Conservation (phyloP, 179 eudicot genomes). For the Patellifolia procumbens region DNA sequence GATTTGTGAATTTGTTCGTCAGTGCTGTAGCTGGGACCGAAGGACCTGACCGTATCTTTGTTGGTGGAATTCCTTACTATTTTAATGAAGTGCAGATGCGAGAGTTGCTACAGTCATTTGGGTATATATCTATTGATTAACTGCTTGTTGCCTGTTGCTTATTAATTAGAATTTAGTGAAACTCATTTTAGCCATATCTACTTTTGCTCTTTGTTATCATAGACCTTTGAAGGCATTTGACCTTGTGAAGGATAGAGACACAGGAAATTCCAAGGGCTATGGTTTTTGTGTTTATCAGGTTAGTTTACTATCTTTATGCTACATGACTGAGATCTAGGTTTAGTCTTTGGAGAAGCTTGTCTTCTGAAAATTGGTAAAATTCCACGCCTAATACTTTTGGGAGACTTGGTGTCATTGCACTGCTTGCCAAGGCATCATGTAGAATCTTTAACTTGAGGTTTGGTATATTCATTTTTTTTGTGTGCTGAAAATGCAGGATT, state of each 20-base stretch:
- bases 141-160: not conserved
- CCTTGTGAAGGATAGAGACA: constrained; percentile 86
- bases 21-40: constrained; percentile 71
- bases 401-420: not conserved
- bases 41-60: constrained; percentile 80
- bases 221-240: constrained; percentile 80
- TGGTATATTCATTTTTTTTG: too few relatives aligned
- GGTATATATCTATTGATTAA: constrained; percentile 40
- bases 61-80: constrained; percentile 86
- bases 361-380: not conserved
- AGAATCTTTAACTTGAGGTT: not conserved
- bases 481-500: constrained; percentile 48
- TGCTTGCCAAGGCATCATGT: not conserved
- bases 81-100: constrained; percentile 76
- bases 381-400: not conserved
- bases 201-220: constrained; percentile 22
- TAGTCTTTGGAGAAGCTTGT: not conserved
- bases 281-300: constrained; percentile 85
- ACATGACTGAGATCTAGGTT: not conserved
- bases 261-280: constrained; percentile 88
- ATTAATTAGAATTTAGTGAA: too few relatives aligned
- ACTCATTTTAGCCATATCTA: constrained; percentile 16
- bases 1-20: constrained; percentile 18
- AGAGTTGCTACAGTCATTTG: constrained; percentile 77
- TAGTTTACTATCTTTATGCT: constrained; percentile 23